These are phyloP conservation scores for Psophocarpus tetragonolobus DNA, from an alignment of 306 rosid genomes.

Conservation along the genomic window DNA sequence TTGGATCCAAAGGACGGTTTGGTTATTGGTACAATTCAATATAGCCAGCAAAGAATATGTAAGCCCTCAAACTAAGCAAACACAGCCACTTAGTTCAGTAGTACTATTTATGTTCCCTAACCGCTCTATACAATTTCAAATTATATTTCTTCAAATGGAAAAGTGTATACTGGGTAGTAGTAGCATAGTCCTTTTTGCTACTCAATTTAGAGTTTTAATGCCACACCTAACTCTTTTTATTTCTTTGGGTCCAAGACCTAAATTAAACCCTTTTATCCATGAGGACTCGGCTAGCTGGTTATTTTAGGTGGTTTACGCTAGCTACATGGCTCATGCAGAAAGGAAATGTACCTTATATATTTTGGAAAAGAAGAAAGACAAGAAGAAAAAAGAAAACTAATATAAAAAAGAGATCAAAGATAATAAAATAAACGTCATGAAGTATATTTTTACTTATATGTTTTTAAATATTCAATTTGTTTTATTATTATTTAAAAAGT, in stretches of 20 bases:
- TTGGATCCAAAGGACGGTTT: constrained; percentile 7
- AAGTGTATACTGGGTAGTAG: background rate
- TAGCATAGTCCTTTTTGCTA: background rate
- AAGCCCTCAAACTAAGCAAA: background rate
- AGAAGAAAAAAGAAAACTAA: background rate
- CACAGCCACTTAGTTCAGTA: background rate
- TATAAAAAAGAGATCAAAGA: no score
- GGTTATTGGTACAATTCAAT: constrained; percentile 6
- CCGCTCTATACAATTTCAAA: constrained; percentile 1
- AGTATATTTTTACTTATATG: no score
- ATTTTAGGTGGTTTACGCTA: background rate
- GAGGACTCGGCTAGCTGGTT: background rate
- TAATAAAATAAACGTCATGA: no score
- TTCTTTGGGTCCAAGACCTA: background rate
- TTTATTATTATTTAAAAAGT: no score
- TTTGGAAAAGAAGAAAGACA: background rate
- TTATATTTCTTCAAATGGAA: background rate
- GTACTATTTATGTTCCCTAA: background rate
- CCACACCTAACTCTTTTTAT: background rate
- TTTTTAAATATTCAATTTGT: no score
- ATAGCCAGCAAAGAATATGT: background rate
- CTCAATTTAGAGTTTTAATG: background rate
- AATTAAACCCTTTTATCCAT: background rate
- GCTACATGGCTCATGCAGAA: background rate
- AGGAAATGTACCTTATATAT: background rate